These are phyloP conservation scores for Tetraselmis chui DNA, from an alignment of 139 green algal species.

Conservation along the genomic window DNA sequence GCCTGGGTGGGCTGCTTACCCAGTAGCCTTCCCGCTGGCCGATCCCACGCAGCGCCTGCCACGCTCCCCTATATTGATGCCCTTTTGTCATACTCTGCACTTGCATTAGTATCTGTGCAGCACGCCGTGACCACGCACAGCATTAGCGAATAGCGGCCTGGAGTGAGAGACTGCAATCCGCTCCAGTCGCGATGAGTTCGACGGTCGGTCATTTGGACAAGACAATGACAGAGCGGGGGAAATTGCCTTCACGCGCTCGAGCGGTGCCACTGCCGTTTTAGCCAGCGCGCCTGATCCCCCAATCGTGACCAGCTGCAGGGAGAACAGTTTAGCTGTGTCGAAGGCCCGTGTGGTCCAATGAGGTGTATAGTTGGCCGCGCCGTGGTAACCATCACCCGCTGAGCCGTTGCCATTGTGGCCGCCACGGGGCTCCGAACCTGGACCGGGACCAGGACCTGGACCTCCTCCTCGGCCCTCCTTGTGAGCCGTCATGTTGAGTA, in stretches of 20 bases:
- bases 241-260: conserved; percentile 54
- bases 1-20: conserved; percentile 18
- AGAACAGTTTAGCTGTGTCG: conserved; percentile 38
- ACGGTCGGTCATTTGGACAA: too few species aligned
- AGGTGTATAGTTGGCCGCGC: conserved; percentile 10
- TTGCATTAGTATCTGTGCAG: conserved; percentile 51
- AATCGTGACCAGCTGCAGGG: conserved; percentile 40
- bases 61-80: conserved; percentile 30
- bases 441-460: too few species aligned
- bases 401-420: too few species aligned
- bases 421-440: background rate
- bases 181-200: too few species aligned
- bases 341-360: conserved; percentile 23
- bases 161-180: too few species aligned
- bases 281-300: conserved; percentile 44
- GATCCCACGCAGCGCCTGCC: conserved; percentile 37
- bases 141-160: too few species aligned
- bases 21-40: conserved; percentile 27
- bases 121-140: too few species aligned
- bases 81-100: conserved; percentile 36
- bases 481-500: too few species aligned
- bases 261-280: conserved; percentile 52
- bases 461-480: background rate
- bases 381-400: too few species aligned
- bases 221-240: too few species aligned